Percentiles rank a stretch among this genome's conserved stretches.
phyloP scores from a whole-genome alignment of 1,284 basidiomycete species.

The Meira miltonrushii region DNA sequence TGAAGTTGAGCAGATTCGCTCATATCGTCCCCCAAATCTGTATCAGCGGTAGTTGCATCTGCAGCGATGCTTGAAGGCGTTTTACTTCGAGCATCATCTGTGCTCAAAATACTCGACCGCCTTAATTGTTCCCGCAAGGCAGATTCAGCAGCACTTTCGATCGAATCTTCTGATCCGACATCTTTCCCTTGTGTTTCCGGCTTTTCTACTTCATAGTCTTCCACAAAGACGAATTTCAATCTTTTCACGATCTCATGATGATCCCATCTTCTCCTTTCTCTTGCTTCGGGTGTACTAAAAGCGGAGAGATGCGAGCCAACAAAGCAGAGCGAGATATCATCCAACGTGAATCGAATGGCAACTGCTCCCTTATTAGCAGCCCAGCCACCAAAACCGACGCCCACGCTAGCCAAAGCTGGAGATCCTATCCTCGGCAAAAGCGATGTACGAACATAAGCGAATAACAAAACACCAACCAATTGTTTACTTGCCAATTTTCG shows the following conservation, averaged over 20 bases:
- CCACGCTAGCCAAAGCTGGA: constrained; percentile 4
- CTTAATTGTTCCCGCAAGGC: constrained; percentile 77
- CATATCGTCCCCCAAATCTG: constrained; percentile 58
- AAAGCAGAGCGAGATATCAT: constrained; percentile 77
- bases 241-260: constrained; percentile 9
- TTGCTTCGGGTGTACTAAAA: constrained; percentile 3
- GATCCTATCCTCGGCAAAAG: not conserved
- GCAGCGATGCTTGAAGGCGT: constrained; percentile 81
- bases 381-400: constrained; percentile 20
- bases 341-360: constrained; percentile 10
- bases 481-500: constrained; percentile 14
- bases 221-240: constrained; percentile 61
- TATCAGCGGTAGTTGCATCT: constrained; percentile 67
- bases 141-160: constrained; percentile 72
- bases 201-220: constrained; percentile 80
- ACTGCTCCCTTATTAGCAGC: constrained; percentile 23
- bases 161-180: not conserved
- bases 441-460: constrained; percentile 14
- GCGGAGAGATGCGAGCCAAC: constrained; percentile 91
- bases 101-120: too few species aligned
- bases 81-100: constrained; percentile 50
- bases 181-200: constrained; percentile 63
- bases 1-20: constrained; percentile 54
- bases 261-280: constrained; percentile 11
- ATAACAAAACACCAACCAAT: constrained; percentile 18